A percentile compares a stretch with the other conserved stretches of the same genome.
phyloP scores from a whole-genome alignment of 2,329 filamentous ascomycete genomes.

The Stemphylium vesicarium region DNA sequence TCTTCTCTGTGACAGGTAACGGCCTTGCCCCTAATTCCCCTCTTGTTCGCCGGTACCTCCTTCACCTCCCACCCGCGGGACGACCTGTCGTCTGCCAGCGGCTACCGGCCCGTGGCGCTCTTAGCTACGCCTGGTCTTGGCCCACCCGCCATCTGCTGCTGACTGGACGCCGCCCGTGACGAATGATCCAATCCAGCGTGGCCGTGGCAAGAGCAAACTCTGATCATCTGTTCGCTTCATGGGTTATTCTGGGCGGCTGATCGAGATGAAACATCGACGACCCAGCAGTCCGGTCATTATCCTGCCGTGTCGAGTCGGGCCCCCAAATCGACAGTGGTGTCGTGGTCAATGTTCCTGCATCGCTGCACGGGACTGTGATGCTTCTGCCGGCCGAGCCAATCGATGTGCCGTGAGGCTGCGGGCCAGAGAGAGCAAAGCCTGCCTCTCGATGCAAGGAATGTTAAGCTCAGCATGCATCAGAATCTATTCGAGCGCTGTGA shows the following conservation, averaged over 20 bases:
- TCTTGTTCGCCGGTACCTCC: constrained; percentile 20
- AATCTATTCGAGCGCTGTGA: constrained; percentile 44
- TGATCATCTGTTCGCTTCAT: constrained; percentile 48
- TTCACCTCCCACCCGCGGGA: constrained; percentile 28
- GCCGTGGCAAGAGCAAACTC: constrained; percentile 37
- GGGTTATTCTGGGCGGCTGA: constrained; percentile 46
- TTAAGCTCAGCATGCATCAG: constrained; percentile 42
- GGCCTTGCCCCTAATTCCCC: constrained; percentile 27
- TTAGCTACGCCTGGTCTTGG: constrained; percentile 32
- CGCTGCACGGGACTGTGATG: constrained; percentile 48
- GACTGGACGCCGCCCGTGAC: constrained; percentile 36
- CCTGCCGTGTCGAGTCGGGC: constrained; percentile 47
- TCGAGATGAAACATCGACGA: constrained; percentile 49
- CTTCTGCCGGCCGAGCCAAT: constrained; percentile 41
- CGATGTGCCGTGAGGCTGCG: constrained; percentile 24
- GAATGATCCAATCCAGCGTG: constrained; percentile 32
- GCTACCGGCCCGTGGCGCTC: constrained; percentile 44
- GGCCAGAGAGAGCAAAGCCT: constrained; percentile 30
- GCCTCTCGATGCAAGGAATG: constrained; percentile 49
- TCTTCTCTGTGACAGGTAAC: constrained; percentile 46
- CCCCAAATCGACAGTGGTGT: constrained; percentile 43
- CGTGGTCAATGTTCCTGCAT: constrained; percentile 53
- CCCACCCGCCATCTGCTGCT: constrained; percentile 29
- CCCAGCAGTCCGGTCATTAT: constrained; percentile 38
- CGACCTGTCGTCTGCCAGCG: constrained; percentile 36